Evolutionary conservation across 768 basidiomycete genomes (phyloP).

Genomic region (Tulasnella sp.): DNA sequence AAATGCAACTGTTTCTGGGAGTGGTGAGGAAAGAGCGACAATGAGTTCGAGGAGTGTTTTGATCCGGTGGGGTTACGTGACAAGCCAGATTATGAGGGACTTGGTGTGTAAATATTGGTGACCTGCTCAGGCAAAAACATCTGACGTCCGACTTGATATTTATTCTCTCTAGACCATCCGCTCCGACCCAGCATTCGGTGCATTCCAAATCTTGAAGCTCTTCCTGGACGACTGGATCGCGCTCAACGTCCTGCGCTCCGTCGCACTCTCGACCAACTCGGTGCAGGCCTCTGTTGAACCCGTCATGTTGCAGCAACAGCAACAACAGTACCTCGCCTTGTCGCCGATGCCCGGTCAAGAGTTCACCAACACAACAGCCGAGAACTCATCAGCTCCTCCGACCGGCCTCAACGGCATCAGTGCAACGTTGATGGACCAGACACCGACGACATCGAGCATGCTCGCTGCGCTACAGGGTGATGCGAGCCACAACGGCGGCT

Average conservation of each 20-base stretch:
- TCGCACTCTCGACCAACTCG: slow-evolving; percentile 81
- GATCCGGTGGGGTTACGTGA: slow-evolving; percentile 88
- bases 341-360: slow-evolving; percentile 88
- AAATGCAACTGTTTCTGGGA: slow-evolving; percentile 39
- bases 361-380: slow-evolving; percentile 41
- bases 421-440: slow-evolving; percentile 55
- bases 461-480: slow-evolving; percentile 73
- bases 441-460: slow-evolving; percentile 85
- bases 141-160: neutral
- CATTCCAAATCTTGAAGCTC: slow-evolving; percentile 83
- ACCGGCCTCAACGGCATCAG: slow-evolving; percentile 16
- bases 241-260: slow-evolving; percentile 74
- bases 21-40: slow-evolving; percentile 60
- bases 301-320: slow-evolving; percentile 58
- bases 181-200: slow-evolving; percentile 84
- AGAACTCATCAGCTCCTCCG: slow-evolving; percentile 24
- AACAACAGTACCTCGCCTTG: slow-evolving; percentile 60
- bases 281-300: slow-evolving; percentile 88
- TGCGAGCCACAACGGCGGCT: slow-evolving; percentile 27
- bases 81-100: slow-evolving; percentile 86
- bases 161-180: slow-evolving; percentile 56
- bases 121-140: no score
- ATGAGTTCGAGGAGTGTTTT: slow-evolving; percentile 81
- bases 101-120: no score
- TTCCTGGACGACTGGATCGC: slow-evolving; percentile 92